phyloP scores from a whole-genome alignment of 805 yeast genomes.

The Blastobotrys parvus region DNA sequence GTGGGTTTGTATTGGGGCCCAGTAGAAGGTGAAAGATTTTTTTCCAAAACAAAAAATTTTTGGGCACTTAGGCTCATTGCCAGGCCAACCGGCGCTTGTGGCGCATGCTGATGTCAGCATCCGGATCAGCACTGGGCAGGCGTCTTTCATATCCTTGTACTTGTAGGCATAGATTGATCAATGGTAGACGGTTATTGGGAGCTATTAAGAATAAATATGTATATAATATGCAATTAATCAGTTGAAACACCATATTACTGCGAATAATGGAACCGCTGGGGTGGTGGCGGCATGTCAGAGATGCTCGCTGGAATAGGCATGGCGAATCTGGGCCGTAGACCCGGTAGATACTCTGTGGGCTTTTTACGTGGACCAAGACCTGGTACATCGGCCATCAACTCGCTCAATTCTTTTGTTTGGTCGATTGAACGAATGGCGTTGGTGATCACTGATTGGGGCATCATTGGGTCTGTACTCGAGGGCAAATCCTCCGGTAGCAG shows the following conservation, averaged over 20 bases:
- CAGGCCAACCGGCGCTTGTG: not conserved
- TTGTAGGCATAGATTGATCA: not conserved
- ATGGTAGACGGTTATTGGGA: not conserved
- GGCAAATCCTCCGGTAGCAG: slow-evolving; percentile 9
- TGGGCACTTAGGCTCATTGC: not conserved
- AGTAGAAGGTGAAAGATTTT: not conserved
- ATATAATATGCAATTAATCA: no score
- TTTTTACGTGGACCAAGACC: slow-evolving; percentile 7
- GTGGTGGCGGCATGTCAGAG: slow-evolving; percentile 13
- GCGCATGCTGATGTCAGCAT: not conserved
- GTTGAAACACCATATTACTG: not conserved
- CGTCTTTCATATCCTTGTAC: no score
- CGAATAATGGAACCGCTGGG: slow-evolving; percentile 6
- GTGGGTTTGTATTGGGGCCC: not conserved
- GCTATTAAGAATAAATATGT: not conserved
- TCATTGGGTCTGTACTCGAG: not conserved
- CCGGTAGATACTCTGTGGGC: not conserved
- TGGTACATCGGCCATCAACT: slow-evolving; percentile 10
- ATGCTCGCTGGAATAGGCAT: slow-evolving; percentile 11
- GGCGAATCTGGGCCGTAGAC: not conserved
- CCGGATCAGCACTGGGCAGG: no score
- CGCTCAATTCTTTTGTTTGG: slow-evolving; percentile 9
- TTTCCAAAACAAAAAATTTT: not conserved
- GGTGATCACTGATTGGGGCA: not conserved
- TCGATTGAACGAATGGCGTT: slow-evolving; percentile 4